Evolutionary conservation across 2,329 filamentous ascomycete genomes (phyloP), one percentile per base, ranked within the genome.

Genomic region (Epichloe sibirici): DNA sequence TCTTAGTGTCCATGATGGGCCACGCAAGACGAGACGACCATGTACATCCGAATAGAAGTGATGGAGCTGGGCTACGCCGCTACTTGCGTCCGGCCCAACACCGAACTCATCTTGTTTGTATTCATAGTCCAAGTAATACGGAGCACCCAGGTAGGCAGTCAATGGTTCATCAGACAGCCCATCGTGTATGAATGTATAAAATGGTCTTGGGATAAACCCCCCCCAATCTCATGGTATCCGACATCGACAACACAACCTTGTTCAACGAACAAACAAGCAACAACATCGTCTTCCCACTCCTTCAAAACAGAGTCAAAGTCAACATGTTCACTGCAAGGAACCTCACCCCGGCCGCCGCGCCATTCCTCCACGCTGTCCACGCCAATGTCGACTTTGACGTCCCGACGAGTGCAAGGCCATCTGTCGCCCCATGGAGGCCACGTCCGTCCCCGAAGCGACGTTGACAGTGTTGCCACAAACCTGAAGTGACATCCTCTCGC

Each of bases 341-440:
- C 49, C 48, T 67, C 44, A 58, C 61, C 17, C 56, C 67, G 13
- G 59, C 62, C 45, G 45, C 64, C 31, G 59, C 63, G 49, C 61
- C 65, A 38, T 56, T 67, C 43, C 25, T 63, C 40, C 54, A 60
- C 48, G 51, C 63, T 45, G 66, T 59, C 46, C 59, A 56, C 45
- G 68, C 69, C 46, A 65, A 66, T 51, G 54, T 70, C 43, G 60
- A 59, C 51, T 58, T 71, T 38, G 65, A 68, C 44, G 62, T 65
- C 68, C 70, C 7, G 49, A 52, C n/a, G 57, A 56, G 40, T 71
- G 69, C 60, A 55, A 59, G 31, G 54, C 59, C 56, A 67, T 71
- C 58, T 72, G 70, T 56, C 52, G 59, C 23, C 68, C 70, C 45
- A 59, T 71, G 37, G 63, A 60, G 9, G 71, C 55, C 65, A 69